phyloP scores from a whole-genome alignment of 495 filamentous ascomycete species.

The Penicillium egyptiacum region DNA sequence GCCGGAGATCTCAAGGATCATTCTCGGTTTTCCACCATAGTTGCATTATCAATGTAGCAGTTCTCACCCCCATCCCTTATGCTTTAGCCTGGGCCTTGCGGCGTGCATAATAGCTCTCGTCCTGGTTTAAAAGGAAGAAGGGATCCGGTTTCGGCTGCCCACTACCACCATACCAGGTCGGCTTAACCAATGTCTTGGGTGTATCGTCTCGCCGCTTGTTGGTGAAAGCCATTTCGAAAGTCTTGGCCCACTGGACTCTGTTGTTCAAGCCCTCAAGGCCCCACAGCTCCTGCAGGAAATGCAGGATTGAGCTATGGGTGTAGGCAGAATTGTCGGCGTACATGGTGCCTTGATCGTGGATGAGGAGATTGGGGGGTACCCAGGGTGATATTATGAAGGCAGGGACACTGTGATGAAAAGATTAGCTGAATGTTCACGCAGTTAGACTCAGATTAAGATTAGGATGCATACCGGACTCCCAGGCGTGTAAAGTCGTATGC shows the following conservation, averaged over 20 bases:
- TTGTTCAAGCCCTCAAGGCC: conserved; percentile 42
- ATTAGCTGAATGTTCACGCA: neutral
- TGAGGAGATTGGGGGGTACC: conserved; percentile 38
- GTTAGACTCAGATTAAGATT: neutral
- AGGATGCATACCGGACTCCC: conserved; percentile 37
- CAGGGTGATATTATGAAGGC: conserved; percentile 48
- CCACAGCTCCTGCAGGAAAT: conserved; percentile 46
- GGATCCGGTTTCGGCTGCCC: conserved; percentile 32
- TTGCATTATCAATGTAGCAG: neutral
- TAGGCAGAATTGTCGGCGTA: conserved; percentile 44
- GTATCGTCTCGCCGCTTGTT: conserved; percentile 29
- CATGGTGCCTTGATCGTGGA: conserved; percentile 41
- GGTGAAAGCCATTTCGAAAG: conserved; percentile 41
- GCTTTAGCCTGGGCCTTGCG: neutral
- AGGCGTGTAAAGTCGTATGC: conserved; percentile 49
- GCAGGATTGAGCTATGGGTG: conserved; percentile 45
- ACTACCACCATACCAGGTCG: conserved; percentile 37
- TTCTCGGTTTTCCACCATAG: neutral
- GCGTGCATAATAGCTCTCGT: conserved; percentile 32
- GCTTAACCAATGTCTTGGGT: conserved; percentile 32
- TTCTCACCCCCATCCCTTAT: neutral
- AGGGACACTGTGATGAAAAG: conserved; percentile 27
- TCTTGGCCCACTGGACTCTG: conserved; percentile 41
- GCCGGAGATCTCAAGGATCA: neutral
- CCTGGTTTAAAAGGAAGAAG: conserved; percentile 37